These are phyloP conservation scores for Daedaleopsis sinensis DNA, from an alignment of 768 basidiomycete genomes.

Conservation along the genomic window DNA sequence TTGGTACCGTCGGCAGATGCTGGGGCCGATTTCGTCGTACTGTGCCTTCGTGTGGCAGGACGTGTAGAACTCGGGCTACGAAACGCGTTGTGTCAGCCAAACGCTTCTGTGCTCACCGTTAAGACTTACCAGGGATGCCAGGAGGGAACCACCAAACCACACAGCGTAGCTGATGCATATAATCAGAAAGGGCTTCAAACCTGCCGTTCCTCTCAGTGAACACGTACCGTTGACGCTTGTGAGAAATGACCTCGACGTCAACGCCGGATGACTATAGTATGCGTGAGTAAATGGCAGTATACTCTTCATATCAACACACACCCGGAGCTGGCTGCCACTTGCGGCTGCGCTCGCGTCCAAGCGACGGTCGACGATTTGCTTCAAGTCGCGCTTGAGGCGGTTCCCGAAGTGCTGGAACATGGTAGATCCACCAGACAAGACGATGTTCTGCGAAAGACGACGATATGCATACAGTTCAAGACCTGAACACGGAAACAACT, in stretches of 20 bases:
- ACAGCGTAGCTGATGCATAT: slow-evolving; percentile 72
- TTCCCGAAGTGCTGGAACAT: slow-evolving; percentile 99
- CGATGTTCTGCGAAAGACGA: slow-evolving; percentile 74
- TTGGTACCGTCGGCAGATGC: slow-evolving; percentile 90
- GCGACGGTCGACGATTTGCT: slow-evolving; percentile 89
- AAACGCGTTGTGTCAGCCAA: background rate
- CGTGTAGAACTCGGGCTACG: slow-evolving; percentile 90
- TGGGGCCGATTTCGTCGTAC: slow-evolving; percentile 91
- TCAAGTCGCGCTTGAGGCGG: slow-evolving; percentile 93
- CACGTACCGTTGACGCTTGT: slow-evolving; percentile 89
- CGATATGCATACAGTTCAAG: background rate
- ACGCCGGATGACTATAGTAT: slow-evolving; percentile 83
- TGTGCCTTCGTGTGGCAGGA: slow-evolving; percentile 94
- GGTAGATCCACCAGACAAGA: slow-evolving; percentile 94
- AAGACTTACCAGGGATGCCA: slow-evolving; percentile 82
- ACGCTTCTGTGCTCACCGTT: background rate
- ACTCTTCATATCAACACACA: slow-evolving; percentile 35
- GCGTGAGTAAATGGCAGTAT: background rate
- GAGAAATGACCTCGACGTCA: slow-evolving; percentile 97
- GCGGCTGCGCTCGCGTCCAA: slow-evolving; percentile 75
- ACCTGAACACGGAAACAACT: slow-evolving; percentile 7
- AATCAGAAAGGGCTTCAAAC: background rate
- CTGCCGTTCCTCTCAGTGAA: background rate
- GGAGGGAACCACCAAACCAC: slow-evolving; percentile 96
- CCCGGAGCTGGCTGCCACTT: slow-evolving; percentile 78